Percentiles rank a stretch among this genome's conserved stretches.
Conservation (phyloP, 129 eudicot genomes). For the Oenanthe sinensis region DNA sequence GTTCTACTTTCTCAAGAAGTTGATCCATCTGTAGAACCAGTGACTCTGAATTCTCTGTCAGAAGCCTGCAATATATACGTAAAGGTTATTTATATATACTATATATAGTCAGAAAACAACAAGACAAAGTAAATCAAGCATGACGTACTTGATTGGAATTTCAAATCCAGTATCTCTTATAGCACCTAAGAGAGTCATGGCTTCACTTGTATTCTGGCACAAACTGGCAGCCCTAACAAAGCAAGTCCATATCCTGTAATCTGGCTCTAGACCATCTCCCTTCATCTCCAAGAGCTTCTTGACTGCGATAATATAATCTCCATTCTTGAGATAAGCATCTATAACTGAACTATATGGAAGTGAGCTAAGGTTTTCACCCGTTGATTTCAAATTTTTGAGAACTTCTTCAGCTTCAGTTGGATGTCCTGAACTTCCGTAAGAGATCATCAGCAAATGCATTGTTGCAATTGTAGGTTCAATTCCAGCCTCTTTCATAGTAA, state of each 20-base stretch:
- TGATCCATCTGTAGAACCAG: conserved; percentile 52
- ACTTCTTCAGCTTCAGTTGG: conserved; percentile 87
- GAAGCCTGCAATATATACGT: conserved; percentile 45
- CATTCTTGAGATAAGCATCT: conserved; percentile 72
- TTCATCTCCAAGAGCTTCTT: conserved; percentile 70
- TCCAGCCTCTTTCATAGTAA: conserved; percentile 65
- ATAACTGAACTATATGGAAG: conserved; percentile 76
- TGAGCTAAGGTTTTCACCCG: conserved; percentile 46
- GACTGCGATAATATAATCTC: conserved; percentile 51
- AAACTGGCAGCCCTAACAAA: conserved; percentile 82
- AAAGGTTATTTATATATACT: background rate
- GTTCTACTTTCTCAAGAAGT: conserved; percentile 48
- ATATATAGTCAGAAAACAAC: background rate
- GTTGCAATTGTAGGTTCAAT: conserved; percentile 72
- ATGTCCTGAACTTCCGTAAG: conserved; percentile 82
- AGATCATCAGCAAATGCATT: conserved; percentile 90
- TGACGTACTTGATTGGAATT: conserved; percentile 57
- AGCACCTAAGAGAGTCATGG: conserved; percentile 58
- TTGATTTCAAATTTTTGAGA: conserved; percentile 47
- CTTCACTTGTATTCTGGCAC: conserved; percentile 46
- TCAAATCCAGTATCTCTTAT: conserved; percentile 67
- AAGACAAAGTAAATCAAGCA: background rate
- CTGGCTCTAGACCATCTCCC: conserved; percentile 66
- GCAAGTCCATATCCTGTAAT: conserved; percentile 88
- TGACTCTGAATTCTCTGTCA: conserved; percentile 51